phyloP scores from a whole-genome alignment of 495 filamentous ascomycete genomes.

The Tuber microsphaerosporum region DNA sequence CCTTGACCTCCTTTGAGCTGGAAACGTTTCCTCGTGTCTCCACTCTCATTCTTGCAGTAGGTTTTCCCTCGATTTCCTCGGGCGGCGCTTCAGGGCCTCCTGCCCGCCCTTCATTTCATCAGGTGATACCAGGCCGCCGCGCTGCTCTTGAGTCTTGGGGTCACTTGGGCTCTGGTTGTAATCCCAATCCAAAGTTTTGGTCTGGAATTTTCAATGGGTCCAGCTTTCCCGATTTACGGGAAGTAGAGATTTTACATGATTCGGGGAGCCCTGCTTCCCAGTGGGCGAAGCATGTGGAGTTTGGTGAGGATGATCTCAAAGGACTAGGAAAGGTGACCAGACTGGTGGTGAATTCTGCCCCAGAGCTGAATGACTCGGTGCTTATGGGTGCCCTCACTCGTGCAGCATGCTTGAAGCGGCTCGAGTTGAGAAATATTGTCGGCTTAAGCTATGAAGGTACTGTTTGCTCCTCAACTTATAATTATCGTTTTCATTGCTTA shows the following conservation, averaged over 20 bases:
- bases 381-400: constrained; percentile 37
- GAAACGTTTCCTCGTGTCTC: constrained; percentile 42
- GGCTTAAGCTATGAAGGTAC: constrained; percentile 33
- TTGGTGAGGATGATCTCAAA: constrained; percentile 21
- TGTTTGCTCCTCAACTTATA: neutral
- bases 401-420: constrained; percentile 29
- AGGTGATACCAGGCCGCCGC: constrained; percentile 22
- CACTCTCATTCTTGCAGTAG: constrained; percentile 40
- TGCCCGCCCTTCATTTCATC: constrained; percentile 7
- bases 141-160: constrained; percentile 16
- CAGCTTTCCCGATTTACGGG: constrained; percentile 34
- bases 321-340: constrained; percentile 36
- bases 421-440: constrained; percentile 35
- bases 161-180: constrained; percentile 19
- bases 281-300: constrained; percentile 6
- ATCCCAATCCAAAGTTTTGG: constrained; percentile 41
- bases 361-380: constrained; percentile 37
- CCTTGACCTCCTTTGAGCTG: constrained; percentile 38
- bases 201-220: constrained; percentile 41
- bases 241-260: constrained; percentile 34
- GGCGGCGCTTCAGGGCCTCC: constrained; percentile 11
- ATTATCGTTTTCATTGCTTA: neutral
- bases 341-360: constrained; percentile 30
- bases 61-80: constrained; percentile 23
- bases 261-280: constrained; percentile 8